Evolutionary conservation across 1,139 yeast genomes (phyloP), one percentile per base, ranked within the genome.

Genomic region (Saccharomycopsis phalli): DNA sequence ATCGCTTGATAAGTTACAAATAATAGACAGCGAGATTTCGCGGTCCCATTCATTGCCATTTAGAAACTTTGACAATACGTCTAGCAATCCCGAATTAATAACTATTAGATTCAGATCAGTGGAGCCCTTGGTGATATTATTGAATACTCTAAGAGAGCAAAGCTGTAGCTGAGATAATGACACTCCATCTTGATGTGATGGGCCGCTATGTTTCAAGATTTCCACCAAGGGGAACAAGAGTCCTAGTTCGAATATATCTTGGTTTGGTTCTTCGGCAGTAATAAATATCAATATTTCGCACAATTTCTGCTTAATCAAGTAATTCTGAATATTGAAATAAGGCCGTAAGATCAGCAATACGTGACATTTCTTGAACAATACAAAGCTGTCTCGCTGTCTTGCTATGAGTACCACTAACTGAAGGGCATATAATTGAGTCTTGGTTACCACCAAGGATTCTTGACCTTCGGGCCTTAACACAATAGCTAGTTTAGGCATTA

Each of bases 81-180:
- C 21, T n/a, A 42, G 34, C 4, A 42, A 11, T 10, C 39, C 45
- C 8, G 38, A 26, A 14, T 20, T 18, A 4, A 40, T 32, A 21
- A 43, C 41, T 10, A 18, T 27, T 18, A n/a, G 14, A 17, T 36
- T 41, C 32, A 41, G 47, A n/a, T 37, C 39, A 6, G 21, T 31
- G 3, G 41, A 22, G 22, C 44, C 47, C 34, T 45, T 14, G n/a
- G 44, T 31, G 25, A 43, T 37, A 31, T 43, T 43, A 3, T 44
- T 45, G 10, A 40, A 19, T 8, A 37, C 32, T 34, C 36, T 41
- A 10, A 40, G 31, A 8, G 37, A 44, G 28, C 42, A 43, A 7
- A 43, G 38, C 20, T 43, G 44, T 11, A 43, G 34, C 5, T 37
- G 18, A 2, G 21, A n/a, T 4, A 42, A 14, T 3, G 16, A 23